Conservation (phyloP, 148 eudicot genomes). For the Pharnaceum exiguum region DNA sequence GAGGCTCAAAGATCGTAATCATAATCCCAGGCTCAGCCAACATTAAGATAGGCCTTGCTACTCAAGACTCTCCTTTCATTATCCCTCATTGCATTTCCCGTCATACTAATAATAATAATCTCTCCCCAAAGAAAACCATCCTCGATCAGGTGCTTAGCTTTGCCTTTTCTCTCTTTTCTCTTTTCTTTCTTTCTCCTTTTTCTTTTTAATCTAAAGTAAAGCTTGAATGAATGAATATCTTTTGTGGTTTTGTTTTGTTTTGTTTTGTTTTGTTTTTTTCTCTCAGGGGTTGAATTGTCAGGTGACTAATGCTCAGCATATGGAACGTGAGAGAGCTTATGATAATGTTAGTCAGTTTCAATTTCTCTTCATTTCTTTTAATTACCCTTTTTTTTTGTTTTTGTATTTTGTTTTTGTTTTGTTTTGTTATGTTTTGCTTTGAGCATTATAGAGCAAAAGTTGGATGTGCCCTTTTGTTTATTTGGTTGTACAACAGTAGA, state of each 20-base stretch:
- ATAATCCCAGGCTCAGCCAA: conserved; percentile 92
- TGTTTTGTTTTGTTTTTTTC: not conserved
- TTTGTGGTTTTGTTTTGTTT: not conserved
- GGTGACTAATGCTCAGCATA: conserved; percentile 83
- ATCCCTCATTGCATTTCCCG: conserved; percentile 89
- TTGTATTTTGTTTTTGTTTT: no score
- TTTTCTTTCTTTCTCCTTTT: not conserved
- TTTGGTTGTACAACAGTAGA: no score
- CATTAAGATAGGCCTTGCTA: conserved; percentile 75
- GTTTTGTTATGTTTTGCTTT: no score
- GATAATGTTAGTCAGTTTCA: conserved; percentile 49
- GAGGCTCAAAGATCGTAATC: conserved; percentile 83
- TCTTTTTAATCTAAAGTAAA: no score
- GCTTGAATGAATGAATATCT: no score
- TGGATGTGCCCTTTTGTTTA: no score
- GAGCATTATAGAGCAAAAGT: no score
- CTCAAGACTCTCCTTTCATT: conserved; percentile 65
- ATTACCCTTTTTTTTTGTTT: not conserved
- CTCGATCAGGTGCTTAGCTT: conserved; percentile 66
- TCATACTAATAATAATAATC: conserved; percentile 65
- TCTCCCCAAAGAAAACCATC: conserved; percentile 58
- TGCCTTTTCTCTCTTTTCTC: not conserved
- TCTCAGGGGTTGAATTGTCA: conserved; percentile 85
- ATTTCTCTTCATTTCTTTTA: not conserved
- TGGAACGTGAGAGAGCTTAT: conserved; percentile 92